A percentile compares a stretch with the other conserved stretches of the same genome.
phyloP scores from a whole-genome alignment of 2,329 filamentous ascomycete genomes.

The Salinomyces thailandicus region DNA sequence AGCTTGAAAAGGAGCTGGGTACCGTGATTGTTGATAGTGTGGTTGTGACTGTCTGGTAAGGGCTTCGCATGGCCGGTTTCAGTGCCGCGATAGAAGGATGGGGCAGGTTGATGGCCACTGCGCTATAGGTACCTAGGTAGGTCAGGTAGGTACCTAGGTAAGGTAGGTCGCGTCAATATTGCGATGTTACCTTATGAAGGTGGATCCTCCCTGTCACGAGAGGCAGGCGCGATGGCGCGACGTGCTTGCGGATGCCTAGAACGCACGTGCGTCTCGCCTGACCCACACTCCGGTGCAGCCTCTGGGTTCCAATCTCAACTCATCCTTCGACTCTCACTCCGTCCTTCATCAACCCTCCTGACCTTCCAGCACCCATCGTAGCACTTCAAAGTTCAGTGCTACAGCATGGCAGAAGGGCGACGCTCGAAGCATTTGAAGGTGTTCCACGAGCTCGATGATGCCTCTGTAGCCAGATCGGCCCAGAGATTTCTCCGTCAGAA shows the following conservation, averaged over 20 bases:
- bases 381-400: background rate
- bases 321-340: background rate
- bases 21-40: conserved; percentile 26
- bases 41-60: conserved; percentile 26
- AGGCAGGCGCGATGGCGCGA: too few species aligned
- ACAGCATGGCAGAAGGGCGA: background rate
- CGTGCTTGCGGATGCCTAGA: background rate
- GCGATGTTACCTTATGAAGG: too few species aligned
- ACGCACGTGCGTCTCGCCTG: background rate
- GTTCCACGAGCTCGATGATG: background rate
- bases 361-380: background rate
- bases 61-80: conserved; percentile 12
- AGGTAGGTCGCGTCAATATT: too few species aligned
- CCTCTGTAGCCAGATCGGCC: too few species aligned
- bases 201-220: too few species aligned
- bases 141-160: too few species aligned
- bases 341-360: background rate
- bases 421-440: background rate
- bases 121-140: too few species aligned
- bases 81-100: conserved; percentile 7
- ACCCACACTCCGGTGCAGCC: background rate
- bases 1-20: conserved; percentile 22
- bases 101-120: conserved; percentile 9
- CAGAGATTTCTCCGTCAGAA: too few species aligned
- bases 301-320: too few species aligned